phyloP scores from a whole-genome alignment of 805 yeast genomes.

The Myxozyma geophila region DNA sequence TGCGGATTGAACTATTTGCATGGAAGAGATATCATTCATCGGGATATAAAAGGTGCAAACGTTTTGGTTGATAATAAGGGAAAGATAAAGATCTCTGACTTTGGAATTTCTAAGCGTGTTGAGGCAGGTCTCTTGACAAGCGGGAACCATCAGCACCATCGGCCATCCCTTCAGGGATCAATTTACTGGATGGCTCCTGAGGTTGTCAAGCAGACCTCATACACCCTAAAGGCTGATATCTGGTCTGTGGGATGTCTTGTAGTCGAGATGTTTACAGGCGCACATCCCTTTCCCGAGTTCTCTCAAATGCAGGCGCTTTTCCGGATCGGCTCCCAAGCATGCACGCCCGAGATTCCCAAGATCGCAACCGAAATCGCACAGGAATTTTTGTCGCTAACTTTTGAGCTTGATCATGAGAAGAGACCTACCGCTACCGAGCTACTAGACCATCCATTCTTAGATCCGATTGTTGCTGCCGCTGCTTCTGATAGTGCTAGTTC shows the following conservation, averaged over 20 bases:
- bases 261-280: conserved; percentile 94
- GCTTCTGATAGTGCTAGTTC: neutral
- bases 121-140: conserved; percentile 55
- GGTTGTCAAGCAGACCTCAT: conserved; percentile 90
- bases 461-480: conserved; percentile 16
- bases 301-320: conserved; percentile 97
- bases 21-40: conserved; percentile 73
- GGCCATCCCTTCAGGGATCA: conserved; percentile 91
- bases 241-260: conserved; percentile 97
- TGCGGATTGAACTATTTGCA: conserved; percentile 77
- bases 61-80: conserved; percentile 80
- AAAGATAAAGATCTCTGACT: conserved; percentile 81
- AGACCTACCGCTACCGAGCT: conserved; percentile 77
- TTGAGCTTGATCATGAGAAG: conserved; percentile 72
- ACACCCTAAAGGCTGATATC: conserved; percentile 91
- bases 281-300: conserved; percentile 93
- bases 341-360: conserved; percentile 76
- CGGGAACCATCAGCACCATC: conserved; percentile 46
- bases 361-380: conserved; percentile 65
- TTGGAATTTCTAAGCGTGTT: conserved; percentile 75
- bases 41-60: conserved; percentile 90
- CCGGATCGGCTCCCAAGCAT: conserved; percentile 77
- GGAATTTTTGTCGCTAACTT: conserved; percentile 67
- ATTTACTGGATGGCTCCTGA: conserved; percentile 99
- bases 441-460: conserved; percentile 61